Percentiles rank a stretch among this genome's conserved stretches.
Conservation (phyloP, 2,329 filamentous ascomycete genomes). For the Cytospora mali region DNA sequence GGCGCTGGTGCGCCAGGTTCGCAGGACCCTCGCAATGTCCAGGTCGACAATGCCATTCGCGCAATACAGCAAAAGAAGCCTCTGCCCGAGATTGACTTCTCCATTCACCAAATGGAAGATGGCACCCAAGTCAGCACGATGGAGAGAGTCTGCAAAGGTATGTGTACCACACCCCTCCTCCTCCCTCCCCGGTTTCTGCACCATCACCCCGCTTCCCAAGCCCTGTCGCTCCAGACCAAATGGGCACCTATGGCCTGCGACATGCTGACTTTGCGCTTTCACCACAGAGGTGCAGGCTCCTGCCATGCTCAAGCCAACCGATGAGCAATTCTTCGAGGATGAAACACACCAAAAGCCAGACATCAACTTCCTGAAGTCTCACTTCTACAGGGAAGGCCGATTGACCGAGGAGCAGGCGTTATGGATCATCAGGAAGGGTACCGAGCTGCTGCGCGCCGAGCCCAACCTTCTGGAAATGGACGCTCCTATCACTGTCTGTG, state of each 20-base stretch:
- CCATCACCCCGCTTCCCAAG: slow-evolving; percentile 27
- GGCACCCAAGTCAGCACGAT: slow-evolving; percentile 90
- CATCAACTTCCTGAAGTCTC: slow-evolving; percentile 93
- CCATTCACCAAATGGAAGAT: slow-evolving; percentile 98
- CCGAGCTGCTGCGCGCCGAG: slow-evolving; percentile 83
- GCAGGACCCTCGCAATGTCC: slow-evolving; percentile 54
- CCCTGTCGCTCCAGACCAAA: slow-evolving; percentile 24
- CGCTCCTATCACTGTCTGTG: slow-evolving; percentile 96
- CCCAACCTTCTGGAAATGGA: slow-evolving; percentile 99
- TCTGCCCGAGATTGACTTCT: slow-evolving; percentile 97
- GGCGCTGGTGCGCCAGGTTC: slow-evolving; percentile 41
- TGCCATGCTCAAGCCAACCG: slow-evolving; percentile 86
- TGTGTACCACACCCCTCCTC: slow-evolving; percentile 34
- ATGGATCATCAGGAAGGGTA: slow-evolving; percentile 89
- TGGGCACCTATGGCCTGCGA: slow-evolving; percentile 12
- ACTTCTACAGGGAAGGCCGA: slow-evolving; percentile 96
- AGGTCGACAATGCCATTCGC: slow-evolving; percentile 87
- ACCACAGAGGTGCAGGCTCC: slow-evolving; percentile 90
- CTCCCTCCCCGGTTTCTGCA: slow-evolving; percentile 28
- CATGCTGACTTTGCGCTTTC: slow-evolving; percentile 8
- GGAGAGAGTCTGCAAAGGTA: slow-evolving; percentile 99
- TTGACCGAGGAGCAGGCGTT: slow-evolving; percentile 96
- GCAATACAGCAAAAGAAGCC: slow-evolving; percentile 95
- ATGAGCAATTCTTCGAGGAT: slow-evolving; percentile 93
- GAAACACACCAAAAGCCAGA: slow-evolving; percentile 86